A percentile compares a stretch with the other conserved stretches of the same genome.
Evolutionary conservation across 2,329 filamentous ascomycete genomes (phyloP).

Genomic region (Aspergillus sp.): DNA sequence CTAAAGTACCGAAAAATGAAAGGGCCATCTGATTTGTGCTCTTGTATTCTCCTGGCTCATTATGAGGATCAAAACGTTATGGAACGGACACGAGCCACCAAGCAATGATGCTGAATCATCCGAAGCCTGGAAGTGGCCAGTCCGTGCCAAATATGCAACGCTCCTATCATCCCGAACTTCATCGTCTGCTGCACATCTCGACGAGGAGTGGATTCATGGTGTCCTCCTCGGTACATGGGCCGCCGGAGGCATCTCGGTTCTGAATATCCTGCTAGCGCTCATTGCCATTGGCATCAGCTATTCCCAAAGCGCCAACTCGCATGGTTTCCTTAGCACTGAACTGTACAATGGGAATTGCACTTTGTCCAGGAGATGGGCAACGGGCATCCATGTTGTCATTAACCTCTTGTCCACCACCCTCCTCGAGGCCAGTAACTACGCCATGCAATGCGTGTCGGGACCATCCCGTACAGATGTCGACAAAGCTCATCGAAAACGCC

Average conservation of each 20-base stretch:
- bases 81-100: too few species aligned
- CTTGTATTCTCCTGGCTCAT: too few species aligned
- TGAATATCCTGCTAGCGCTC: constrained; percentile 15
- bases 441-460: constrained; percentile 54
- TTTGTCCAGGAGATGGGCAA: constrained; percentile 12
- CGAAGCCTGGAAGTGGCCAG: too few species aligned
- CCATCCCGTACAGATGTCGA: constrained; percentile 55
- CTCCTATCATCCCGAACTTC: too few species aligned
- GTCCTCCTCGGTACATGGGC: constrained; percentile 10
- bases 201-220: constrained; percentile 15
- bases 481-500: constrained; percentile 44
- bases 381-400: constrained; percentile 48
- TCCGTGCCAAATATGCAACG: too few species aligned
- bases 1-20: too few species aligned
- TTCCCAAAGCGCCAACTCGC: background rate
- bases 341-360: constrained; percentile 17
- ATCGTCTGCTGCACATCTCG: too few species aligned
- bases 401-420: constrained; percentile 51
- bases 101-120: too few species aligned
- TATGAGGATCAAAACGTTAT: too few species aligned
- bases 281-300: constrained; percentile 14
- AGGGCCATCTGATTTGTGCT: too few species aligned
- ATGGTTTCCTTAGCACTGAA: background rate
- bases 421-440: constrained; percentile 52
- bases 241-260: background rate